phyloP scores from a whole-genome alignment of 2,329 filamentous ascomycete species.

The Pseudogymnoascus sp. region DNA sequence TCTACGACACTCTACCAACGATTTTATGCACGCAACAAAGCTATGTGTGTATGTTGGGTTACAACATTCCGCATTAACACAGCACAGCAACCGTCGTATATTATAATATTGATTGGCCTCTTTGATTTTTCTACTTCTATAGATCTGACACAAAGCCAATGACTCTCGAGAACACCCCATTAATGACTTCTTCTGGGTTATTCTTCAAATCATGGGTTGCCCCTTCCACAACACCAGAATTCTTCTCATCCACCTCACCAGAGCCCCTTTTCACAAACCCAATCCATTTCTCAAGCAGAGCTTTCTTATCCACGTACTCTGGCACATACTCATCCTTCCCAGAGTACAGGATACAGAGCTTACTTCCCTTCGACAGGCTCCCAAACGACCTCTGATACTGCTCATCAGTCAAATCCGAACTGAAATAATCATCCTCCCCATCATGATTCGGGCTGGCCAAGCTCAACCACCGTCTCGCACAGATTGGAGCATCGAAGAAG shows the following conservation, averaged over 20 bases:
- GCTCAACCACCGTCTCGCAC: slow-evolving; percentile 51
- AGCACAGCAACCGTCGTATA: not conserved
- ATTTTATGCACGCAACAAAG: not conserved
- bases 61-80: not conserved
- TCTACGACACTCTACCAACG: not conserved
- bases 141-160: not conserved
- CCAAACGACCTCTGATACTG: slow-evolving; percentile 52
- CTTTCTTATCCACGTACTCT: slow-evolving; percentile 38
- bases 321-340: slow-evolving; percentile 46
- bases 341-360: slow-evolving; percentile 43
- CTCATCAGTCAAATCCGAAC: slow-evolving; percentile 50
- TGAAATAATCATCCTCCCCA: slow-evolving; percentile 63
- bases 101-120: not conserved
- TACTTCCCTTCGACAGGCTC: slow-evolving; percentile 33
- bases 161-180: not conserved
- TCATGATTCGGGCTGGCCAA: slow-evolving; percentile 47
- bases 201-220: slow-evolving; percentile 44
- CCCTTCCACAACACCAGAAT: slow-evolving; percentile 41
- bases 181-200: not conserved
- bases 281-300: slow-evolving; percentile 43
- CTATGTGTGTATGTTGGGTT: not conserved
- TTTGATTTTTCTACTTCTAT: not conserved
- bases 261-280: slow-evolving; percentile 35
- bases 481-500: slow-evolving; percentile 38
- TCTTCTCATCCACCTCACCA: slow-evolving; percentile 40